Evolutionary conservation across 225 moss, liverwort and hornwort genomes (phyloP).

Genomic region (Pseudoscleropodium purum): DNA sequence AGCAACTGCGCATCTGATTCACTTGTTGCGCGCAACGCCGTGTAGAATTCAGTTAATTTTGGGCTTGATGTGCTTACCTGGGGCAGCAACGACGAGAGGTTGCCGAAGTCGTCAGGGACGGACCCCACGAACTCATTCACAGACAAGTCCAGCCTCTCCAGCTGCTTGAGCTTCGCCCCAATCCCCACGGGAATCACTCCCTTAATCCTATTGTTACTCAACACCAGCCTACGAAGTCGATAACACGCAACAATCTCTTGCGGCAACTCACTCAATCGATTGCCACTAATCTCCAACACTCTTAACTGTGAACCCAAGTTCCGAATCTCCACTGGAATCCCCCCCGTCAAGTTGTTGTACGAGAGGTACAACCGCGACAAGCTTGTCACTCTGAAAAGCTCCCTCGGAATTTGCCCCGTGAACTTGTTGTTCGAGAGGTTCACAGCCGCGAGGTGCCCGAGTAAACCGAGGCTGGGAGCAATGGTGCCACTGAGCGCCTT

Average conservation of each 20-base stretch:
- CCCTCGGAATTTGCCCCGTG: constrained; percentile 35
- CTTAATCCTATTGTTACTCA: not conserved
- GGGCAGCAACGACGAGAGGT: constrained; percentile 14
- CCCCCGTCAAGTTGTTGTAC: constrained; percentile 26
- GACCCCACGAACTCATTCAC: constrained; percentile 12
- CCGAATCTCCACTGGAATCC: constrained; percentile 24
- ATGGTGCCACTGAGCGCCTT: constrained; percentile 33
- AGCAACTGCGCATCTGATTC: not conserved
- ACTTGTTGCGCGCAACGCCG: not conserved
- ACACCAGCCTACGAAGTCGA: constrained; percentile 1
- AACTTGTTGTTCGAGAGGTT: constrained; percentile 27
- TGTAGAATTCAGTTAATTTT: not conserved
- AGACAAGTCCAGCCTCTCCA: constrained; percentile 27
- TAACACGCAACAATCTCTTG: not conserved
- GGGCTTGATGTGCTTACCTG: not conserved
- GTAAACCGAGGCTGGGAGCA: constrained; percentile 36
- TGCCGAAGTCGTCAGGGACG: constrained; percentile 30
- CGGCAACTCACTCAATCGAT: constrained; percentile 6
- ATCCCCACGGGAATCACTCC: constrained; percentile 15
- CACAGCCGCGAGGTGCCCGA: constrained; percentile 15
- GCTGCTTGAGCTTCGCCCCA: constrained; percentile 1
- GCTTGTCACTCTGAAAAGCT: constrained; percentile 20
- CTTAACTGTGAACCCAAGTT: constrained; percentile 9
- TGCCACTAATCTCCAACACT: constrained; percentile 7
- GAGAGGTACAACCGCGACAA: constrained; percentile 24